Conservation (phyloP, 768 basidiomycete genomes). For the Suillus placidus region DNA sequence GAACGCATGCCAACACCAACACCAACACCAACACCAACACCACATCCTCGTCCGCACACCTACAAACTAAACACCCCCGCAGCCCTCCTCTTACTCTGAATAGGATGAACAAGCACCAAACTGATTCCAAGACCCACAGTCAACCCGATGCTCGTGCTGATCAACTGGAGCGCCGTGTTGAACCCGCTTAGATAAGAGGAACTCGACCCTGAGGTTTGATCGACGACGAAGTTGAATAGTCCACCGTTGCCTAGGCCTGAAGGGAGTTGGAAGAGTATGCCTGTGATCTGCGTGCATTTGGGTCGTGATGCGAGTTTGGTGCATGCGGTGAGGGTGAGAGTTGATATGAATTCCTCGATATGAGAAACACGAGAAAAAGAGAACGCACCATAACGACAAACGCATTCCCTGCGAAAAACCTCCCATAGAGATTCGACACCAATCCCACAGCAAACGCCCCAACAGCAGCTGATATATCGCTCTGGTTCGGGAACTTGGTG, state of each 20-base stretch:
- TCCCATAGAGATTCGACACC: conserved; percentile 75
- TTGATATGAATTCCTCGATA: neutral
- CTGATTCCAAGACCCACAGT: conserved; percentile 79
- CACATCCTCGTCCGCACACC: neutral
- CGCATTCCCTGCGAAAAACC: conserved; percentile 71
- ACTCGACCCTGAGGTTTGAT: conserved; percentile 53
- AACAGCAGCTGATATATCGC: conserved; percentile 77
- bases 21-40: neutral
- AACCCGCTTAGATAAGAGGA: conserved; percentile 70
- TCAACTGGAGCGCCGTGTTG: conserved; percentile 72
- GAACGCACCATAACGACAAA: conserved; percentile 78
- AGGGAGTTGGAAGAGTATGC: conserved; percentile 84
- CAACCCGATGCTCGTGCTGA: conserved; percentile 77
- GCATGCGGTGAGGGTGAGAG: neutral
- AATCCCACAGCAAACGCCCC: conserved; percentile 85
- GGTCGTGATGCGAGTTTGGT: neutral
- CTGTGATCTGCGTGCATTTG: conserved; percentile 52
- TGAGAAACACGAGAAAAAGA: neutral
- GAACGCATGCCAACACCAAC: neutral
- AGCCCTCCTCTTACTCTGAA: conserved; percentile 58
- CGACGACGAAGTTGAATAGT: conserved; percentile 68
- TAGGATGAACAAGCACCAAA: conserved; percentile 65
- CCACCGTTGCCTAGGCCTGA: conserved; percentile 82
- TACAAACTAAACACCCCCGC: conserved; percentile 66
- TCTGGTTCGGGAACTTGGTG: conserved; percentile 62